Conservation (phyloP, 78 protist genomes). For the Dictyostelium capitatum region DNA sequence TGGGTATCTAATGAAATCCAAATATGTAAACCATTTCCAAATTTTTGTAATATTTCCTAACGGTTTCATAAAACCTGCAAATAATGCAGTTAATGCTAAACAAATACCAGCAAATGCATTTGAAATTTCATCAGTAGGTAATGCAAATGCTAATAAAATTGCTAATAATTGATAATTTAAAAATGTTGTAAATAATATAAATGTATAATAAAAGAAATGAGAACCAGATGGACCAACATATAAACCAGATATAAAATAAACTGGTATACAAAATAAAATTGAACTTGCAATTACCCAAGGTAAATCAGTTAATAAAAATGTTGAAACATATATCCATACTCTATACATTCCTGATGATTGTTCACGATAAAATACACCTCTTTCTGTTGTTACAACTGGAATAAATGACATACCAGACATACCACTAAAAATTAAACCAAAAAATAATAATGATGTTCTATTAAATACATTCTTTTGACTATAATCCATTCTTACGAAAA, state of each 20-base stretch:
- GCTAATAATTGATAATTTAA: neutral
- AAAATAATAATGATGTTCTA: conserved; percentile 48
- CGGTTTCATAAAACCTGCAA: conserved; percentile 65
- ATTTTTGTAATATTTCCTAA: conserved; percentile 16
- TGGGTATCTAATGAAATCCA: conserved; percentile 38
- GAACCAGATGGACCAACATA: neutral
- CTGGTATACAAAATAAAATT: neutral
- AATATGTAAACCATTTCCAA: conserved; percentile 66
- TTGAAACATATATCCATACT: conserved; percentile 19
- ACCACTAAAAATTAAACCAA: conserved; percentile 38
- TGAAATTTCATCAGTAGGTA: conserved; percentile 48
- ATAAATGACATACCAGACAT: conserved; percentile 38
- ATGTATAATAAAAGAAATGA: conserved; percentile 41
- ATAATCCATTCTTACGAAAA: conserved; percentile 7
- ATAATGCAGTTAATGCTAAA: conserved; percentile 20
- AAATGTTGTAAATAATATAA: neutral
- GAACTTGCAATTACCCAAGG: conserved; percentile 8
- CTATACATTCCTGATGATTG: conserved; percentile 33
- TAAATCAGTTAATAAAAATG: conserved; percentile 14
- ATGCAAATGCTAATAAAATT: neutral
- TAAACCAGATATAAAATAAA: conserved; percentile 28
- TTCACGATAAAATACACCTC: conserved; percentile 73
- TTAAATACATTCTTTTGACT: conserved; percentile 21
- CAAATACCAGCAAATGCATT: neutral
- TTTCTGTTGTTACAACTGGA: conserved; percentile 30